Percentiles rank a stretch among this genome's conserved stretches.
phyloP scores from a whole-genome alignment of 2,329 filamentous ascomycete species.

The Calonectria leucothoes region DNA sequence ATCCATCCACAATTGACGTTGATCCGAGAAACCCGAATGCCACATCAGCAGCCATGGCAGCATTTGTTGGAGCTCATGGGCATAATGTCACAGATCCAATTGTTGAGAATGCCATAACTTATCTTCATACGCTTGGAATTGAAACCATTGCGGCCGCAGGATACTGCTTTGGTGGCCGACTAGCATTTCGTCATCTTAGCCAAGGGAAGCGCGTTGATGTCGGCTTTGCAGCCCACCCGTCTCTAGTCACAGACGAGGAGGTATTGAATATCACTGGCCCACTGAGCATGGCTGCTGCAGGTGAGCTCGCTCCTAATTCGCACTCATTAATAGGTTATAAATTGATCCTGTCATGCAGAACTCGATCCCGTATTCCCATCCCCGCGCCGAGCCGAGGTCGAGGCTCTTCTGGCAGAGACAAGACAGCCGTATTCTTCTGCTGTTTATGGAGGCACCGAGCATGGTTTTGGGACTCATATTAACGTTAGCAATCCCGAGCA shows the following conservation, averaged over 20 bases:
- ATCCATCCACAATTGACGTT: neutral
- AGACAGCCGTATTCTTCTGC: neutral
- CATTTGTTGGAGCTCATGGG: neutral
- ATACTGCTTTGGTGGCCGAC: neutral
- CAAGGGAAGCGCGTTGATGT: neutral
- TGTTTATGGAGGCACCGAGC: neutral
- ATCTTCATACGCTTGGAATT: neutral
- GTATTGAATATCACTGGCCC: neutral
- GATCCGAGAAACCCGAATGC: neutral
- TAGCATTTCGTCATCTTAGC: neutral
- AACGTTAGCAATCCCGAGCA: neutral
- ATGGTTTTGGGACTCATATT: neutral
- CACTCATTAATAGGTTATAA: neutral
- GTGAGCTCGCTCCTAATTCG: neutral
- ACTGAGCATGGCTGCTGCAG: neutral
- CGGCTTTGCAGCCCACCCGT: neutral
- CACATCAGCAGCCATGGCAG: neutral
- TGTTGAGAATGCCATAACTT: neutral
- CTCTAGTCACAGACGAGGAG: neutral
- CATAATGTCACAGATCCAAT: neutral
- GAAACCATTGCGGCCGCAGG: neutral
- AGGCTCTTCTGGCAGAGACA: neutral
- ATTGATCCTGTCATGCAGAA: neutral
- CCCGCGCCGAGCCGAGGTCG: neutral
- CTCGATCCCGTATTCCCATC: neutral